Evolutionary conservation across 106 monocot genomes (phyloP).

Genomic region (Dendrobium catenatum): DNA sequence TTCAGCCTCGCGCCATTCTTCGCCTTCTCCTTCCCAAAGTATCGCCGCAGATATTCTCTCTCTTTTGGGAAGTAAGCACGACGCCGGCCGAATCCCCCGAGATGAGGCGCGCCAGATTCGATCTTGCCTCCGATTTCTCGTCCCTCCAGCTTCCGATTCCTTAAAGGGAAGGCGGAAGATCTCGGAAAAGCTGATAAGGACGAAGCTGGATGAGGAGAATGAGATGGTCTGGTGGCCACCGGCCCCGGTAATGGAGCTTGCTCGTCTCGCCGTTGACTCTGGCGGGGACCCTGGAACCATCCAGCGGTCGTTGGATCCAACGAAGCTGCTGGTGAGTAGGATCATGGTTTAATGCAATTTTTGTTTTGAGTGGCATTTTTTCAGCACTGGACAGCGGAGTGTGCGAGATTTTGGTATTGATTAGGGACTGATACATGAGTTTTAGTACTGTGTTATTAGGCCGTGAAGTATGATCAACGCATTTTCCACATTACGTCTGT

Average conservation of each 20-base stretch:
- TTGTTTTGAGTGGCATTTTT: not conserved
- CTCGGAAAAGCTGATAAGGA: not conserved
- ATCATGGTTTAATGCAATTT: not conserved
- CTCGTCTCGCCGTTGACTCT: constrained; percentile 80
- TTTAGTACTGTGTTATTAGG: no score
- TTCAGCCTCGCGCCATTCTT: not conserved
- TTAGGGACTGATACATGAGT: no score
- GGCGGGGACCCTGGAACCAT: constrained; percentile 67
- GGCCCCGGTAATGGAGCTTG: constrained; percentile 79
- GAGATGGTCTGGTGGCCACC: constrained; percentile 84
- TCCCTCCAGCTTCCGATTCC: constrained; percentile 23
- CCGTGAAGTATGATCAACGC: no score
- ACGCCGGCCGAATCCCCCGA: constrained; percentile 29
- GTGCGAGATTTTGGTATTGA: no score
- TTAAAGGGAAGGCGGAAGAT: constrained; percentile 5
- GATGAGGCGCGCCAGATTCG: constrained; percentile 32
- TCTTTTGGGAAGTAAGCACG: constrained; percentile 38
- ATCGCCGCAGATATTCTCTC: constrained; percentile 41
- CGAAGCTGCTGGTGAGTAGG: constrained; percentile 50
- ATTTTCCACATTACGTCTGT: no score
- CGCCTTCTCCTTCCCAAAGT: not conserved
- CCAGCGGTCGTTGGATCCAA: constrained; percentile 69
- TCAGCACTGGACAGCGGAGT: not conserved
- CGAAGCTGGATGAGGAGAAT: constrained; percentile 18
- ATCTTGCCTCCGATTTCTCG: constrained; percentile 85